Evolutionary conservation across 169 alveolate genomes (phyloP).

Genomic region (Cystoisospora suis): DNA sequence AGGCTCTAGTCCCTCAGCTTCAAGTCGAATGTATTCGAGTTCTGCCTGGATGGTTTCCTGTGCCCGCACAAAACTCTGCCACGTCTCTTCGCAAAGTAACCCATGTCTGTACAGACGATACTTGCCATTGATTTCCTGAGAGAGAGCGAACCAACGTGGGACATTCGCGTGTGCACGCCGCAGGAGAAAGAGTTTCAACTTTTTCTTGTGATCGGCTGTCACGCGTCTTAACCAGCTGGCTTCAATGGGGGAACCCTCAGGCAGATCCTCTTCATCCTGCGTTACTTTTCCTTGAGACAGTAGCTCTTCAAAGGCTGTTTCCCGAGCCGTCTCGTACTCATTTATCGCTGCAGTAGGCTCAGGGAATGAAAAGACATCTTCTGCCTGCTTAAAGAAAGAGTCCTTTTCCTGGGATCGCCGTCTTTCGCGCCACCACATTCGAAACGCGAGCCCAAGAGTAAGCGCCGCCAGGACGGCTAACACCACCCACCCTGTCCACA

Average conservation of each 20-base stretch:
- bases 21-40: conserved; percentile 11
- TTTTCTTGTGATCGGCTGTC: not conserved
- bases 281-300: not conserved
- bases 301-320: not conserved
- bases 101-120: conserved; percentile 31
- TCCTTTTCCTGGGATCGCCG: conserved; percentile 10
- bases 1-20: conserved; percentile 34
- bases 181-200: conserved; percentile 11
- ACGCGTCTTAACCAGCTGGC: conserved; percentile 27
- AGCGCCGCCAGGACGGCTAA: not conserved
- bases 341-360: not conserved
- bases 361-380: not conserved
- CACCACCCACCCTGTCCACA: not conserved
- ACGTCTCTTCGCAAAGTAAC: conserved; percentile 17
- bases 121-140: conserved; percentile 33
- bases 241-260: not conserved
- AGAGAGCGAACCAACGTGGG: conserved; percentile 24
- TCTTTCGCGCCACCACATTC: conserved; percentile 7
- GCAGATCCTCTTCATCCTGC: conserved; percentile 27
- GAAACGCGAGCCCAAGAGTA: not conserved
- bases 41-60: conserved; percentile 19
- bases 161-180: conserved; percentile 39
- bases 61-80: not conserved
- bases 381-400: conserved; percentile 5
- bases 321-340: conserved; percentile 23